These are phyloP conservation scores for Schrenkiella parvula DNA, from an alignment of 345 rosid genomes.

Conservation along the genomic window DNA sequence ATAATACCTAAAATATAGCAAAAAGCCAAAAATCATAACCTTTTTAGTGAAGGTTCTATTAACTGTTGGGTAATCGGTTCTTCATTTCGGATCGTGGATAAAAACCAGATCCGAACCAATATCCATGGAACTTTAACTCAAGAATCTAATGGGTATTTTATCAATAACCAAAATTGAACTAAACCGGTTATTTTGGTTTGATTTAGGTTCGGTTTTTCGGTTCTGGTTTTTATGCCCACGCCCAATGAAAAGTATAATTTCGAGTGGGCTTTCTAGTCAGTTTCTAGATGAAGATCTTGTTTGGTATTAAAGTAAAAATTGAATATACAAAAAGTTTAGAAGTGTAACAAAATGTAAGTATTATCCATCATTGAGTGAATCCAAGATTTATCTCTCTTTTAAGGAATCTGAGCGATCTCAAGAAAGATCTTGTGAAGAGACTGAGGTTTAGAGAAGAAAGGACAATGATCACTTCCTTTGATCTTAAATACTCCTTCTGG, in stretches of 20 bases:
- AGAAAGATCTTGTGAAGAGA: slow-evolving; percentile 76
- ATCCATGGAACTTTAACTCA: too few species aligned
- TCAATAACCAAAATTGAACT: too few species aligned
- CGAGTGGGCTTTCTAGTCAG: neutral
- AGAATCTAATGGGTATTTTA: too few species aligned
- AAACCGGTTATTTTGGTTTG: too few species aligned
- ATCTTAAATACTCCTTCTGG: slow-evolving; percentile 89
- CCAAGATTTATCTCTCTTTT: neutral
- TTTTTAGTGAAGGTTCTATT: too few species aligned
- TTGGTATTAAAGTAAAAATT: neutral
- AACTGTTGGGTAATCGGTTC: too few species aligned
- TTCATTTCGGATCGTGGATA: too few species aligned
- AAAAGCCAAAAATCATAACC: too few species aligned
- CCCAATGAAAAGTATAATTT: neutral
- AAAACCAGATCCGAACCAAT: too few species aligned
- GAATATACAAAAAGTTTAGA: neutral
- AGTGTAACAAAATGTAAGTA: neutral
- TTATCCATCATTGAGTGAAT: neutral
- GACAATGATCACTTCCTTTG: slow-evolving; percentile 92
- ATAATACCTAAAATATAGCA: too few species aligned
- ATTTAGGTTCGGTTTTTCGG: too few species aligned
- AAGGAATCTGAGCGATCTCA: slow-evolving; percentile 77
- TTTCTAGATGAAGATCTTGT: neutral
- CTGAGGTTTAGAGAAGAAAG: slow-evolving; percentile 92
- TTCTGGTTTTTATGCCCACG: too few species aligned